Percentiles rank a stretch among this genome's conserved stretches.
phyloP scores from a whole-genome alignment of 306 rosid genomes.

The Sesbania bispinosa region DNA sequence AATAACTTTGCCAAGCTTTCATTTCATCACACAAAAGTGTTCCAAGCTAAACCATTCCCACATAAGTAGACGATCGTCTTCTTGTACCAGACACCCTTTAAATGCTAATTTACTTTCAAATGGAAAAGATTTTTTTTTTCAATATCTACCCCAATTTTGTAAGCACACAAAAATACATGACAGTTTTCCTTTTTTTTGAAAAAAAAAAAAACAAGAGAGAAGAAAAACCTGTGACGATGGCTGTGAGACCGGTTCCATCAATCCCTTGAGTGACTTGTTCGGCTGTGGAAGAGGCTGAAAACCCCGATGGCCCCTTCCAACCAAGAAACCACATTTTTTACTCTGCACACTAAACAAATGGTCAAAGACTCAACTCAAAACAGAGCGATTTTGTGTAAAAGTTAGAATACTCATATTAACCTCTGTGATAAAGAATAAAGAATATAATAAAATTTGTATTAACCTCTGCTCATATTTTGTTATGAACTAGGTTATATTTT shows the following conservation, averaged over 20 bases:
- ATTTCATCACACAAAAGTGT: too few species aligned
- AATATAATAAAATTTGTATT: neutral
- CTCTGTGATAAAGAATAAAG: neutral
- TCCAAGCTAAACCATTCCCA: neutral
- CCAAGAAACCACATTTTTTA: slow-evolving; percentile 52
- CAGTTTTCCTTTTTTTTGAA: too few species aligned
- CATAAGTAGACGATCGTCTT: too few species aligned
- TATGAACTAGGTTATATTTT: neutral
- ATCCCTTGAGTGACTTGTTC: slow-evolving; percentile 65
- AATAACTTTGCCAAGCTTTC: neutral
- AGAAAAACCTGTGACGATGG: slow-evolving; percentile 63
- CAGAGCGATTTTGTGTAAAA: neutral
- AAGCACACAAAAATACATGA: neutral
- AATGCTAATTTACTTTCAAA: too few species aligned
- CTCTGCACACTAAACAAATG: neutral
- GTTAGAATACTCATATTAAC: too few species aligned
- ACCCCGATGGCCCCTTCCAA: slow-evolving; percentile 60
- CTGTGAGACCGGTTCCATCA: slow-evolving; percentile 58
- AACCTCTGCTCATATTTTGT: neutral
- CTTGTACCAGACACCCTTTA: too few species aligned
- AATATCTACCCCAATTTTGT: neutral
- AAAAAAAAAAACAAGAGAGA: neutral
- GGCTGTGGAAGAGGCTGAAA: slow-evolving; percentile 75
- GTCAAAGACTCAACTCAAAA: neutral
- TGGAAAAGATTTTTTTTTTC: too few species aligned